Conservation (phyloP, 176 grass and related monocot species). For the Lolium rigidum region DNA sequence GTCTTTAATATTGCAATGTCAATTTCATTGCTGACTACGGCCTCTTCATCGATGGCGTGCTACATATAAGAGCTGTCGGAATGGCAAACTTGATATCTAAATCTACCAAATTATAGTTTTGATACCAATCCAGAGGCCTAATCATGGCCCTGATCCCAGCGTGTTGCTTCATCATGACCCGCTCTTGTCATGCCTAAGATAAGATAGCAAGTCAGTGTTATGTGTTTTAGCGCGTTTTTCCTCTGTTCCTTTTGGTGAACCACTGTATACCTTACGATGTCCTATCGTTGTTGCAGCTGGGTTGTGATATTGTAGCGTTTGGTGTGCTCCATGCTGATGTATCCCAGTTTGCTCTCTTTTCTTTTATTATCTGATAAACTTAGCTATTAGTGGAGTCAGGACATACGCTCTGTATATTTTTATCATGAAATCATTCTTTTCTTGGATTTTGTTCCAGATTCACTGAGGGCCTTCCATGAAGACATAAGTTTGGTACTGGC, state of each 20-base stretch:
- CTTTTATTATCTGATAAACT: background rate
- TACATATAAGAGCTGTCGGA: background rate
- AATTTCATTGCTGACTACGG: background rate
- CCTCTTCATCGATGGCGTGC: background rate
- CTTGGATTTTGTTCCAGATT: background rate
- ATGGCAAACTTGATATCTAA: background rate
- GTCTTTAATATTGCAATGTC: background rate
- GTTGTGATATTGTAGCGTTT: background rate
- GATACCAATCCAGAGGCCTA: background rate
- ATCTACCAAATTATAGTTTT: no score
- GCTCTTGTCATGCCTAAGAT: background rate
- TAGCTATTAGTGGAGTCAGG: background rate
- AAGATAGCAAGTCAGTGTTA: background rate
- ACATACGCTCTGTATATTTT: background rate
- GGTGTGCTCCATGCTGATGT: background rate
- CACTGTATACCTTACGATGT: background rate
- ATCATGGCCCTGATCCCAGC: background rate
- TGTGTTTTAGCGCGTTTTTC: background rate
- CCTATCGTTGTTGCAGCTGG: background rate
- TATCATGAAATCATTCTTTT: background rate
- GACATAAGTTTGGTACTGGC: background rate
- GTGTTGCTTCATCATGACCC: background rate
- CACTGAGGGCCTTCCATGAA: no score
- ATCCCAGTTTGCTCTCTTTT: background rate
- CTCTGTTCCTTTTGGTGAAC: background rate